Evolutionary conservation across 257 asterid species (phyloP), one percentile per base, ranked within the genome.

Genomic region (Craterostigma plantagineum): DNA sequence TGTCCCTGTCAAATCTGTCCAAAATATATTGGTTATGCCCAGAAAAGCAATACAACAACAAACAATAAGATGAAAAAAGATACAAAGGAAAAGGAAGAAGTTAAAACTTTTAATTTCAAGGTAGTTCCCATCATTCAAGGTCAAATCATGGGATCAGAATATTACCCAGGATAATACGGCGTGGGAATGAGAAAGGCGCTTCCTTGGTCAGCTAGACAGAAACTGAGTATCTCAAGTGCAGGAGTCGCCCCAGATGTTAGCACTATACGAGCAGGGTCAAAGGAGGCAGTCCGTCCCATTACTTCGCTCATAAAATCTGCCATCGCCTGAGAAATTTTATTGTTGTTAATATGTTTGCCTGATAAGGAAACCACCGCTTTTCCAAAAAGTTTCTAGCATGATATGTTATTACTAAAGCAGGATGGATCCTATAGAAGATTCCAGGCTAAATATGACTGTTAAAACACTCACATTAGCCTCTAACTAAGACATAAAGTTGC

Each of bases 81-180:
- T 14, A 41, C 12, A 41, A 16, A 41, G 1, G 16, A 41, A 23
- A 23, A 23, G 6, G 6, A 23, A 23, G 6, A 23, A 23, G 30
- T 23, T 23, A 23, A 23, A 23, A 23, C 30, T 2, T 23, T 23
- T 23, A 23, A 6, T 2, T 23, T 23, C 30, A 23, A 23, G 6
- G 30, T 23, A 23, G 46, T 9, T 37, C 43, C 16, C 18, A 45
- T 48, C 41, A 41, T 27, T 27, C n/a, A n/a, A 34, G 34, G 46
- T 35, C 55, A 42, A 23, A 45, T 10, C 18, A 33, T 50, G 41
- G 34, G 11, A 1, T 34, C 18, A 16, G 18, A 27, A 16, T 1
- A 50, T 46, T 81, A 90, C 99, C 94, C 95, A 18, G 95, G 99
- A 61, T 75, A 90, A 60, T 79, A 83, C 14, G 99, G 99, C 43